Conservation (phyloP, 805 yeast species). For the Candida sanyiensis region DNA sequence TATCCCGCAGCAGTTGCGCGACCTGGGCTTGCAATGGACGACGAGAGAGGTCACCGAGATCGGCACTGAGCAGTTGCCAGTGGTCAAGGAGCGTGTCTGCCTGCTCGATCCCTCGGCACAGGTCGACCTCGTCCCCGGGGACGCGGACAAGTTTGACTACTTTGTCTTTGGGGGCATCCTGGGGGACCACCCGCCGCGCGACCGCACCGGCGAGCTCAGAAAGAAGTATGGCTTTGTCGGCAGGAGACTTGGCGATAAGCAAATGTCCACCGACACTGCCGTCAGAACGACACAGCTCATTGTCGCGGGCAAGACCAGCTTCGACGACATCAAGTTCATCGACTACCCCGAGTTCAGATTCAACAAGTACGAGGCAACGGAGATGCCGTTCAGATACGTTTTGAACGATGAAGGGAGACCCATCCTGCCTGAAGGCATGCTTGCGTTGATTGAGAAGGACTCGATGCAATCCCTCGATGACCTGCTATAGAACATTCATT, state of each 20-base stretch:
- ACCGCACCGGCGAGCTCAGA: constrained; percentile 86
- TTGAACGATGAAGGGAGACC: constrained; percentile 61
- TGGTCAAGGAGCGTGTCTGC: constrained; percentile 60
- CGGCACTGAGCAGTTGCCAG: constrained; percentile 29
- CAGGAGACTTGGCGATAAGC: constrained; percentile 78
- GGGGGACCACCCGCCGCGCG: constrained; percentile 89
- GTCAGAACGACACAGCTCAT: constrained; percentile 85
- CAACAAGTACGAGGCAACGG: constrained; percentile 84
- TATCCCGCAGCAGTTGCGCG: constrained; percentile 55
- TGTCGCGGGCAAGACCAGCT: constrained; percentile 47
- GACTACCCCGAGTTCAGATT: constrained; percentile 94
- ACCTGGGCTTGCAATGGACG: constrained; percentile 77
- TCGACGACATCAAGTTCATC: constrained; percentile 74
- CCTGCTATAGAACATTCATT: constrained; percentile 28
- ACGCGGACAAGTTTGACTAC: constrained; percentile 62
- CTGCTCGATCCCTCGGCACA: constrained; percentile 85
- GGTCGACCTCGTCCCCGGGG: constrained; percentile 67
- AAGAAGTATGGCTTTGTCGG: constrained; percentile 78
- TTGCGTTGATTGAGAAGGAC: constrained; percentile 76
- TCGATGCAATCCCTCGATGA: constrained; percentile 80
- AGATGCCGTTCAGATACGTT: constrained; percentile 95
- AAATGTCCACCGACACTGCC: constrained; percentile 98
- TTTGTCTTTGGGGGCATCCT: constrained; percentile 95
- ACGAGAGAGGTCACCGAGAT: constrained; percentile 56
- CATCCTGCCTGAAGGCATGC: constrained; percentile 88